Conservation (phyloP, 2,329 filamentous ascomycete species). For the Zarea fungicola region DNA sequence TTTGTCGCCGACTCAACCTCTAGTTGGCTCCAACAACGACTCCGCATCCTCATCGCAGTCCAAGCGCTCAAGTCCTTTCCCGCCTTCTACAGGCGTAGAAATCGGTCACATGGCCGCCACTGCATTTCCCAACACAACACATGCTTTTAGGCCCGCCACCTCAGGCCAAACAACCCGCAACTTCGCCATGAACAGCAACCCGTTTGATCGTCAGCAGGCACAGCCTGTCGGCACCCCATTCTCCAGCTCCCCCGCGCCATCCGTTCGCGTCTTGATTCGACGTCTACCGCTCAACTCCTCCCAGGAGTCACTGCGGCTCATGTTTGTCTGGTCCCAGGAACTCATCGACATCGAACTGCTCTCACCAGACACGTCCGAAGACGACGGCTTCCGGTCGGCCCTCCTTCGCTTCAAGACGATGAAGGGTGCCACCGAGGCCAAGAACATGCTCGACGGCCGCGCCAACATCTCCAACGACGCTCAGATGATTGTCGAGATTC, state of each 20-base stretch:
- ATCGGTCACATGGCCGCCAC: conserved; percentile 38
- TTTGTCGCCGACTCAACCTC: conserved; percentile 17
- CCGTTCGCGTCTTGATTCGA: conserved; percentile 44
- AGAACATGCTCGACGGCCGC: conserved; percentile 53
- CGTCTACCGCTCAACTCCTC: conserved; percentile 49
- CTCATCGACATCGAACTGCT: conserved; percentile 47
- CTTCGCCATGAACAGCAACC: conserved; percentile 26
- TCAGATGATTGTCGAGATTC: conserved; percentile 53
- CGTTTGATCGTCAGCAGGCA: conserved; percentile 38
- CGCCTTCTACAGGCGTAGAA: conserved; percentile 22
- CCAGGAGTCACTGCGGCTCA: conserved; percentile 48
- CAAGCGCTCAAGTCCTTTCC: conserved; percentile 29
- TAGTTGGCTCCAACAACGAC: conserved; percentile 22
- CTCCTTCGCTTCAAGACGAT: conserved; percentile 48
- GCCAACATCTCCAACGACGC: conserved; percentile 45
- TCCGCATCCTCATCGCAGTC: conserved; percentile 20
- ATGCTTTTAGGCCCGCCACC: conserved; percentile 31
- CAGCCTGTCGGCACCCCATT: conserved; percentile 37
- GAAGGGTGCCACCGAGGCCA: conserved; percentile 51
- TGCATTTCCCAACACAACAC: conserved; percentile 34
- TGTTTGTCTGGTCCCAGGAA: conserved; percentile 56
- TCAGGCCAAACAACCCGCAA: conserved; percentile 30
- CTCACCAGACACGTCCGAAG: conserved; percentile 42
- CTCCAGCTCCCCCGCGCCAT: conserved; percentile 29
- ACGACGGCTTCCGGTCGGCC: conserved; percentile 46